These are phyloP conservation scores for Penicillium fimorum DNA, from an alignment of 495 filamentous ascomycete genomes.

Conservation along the genomic window DNA sequence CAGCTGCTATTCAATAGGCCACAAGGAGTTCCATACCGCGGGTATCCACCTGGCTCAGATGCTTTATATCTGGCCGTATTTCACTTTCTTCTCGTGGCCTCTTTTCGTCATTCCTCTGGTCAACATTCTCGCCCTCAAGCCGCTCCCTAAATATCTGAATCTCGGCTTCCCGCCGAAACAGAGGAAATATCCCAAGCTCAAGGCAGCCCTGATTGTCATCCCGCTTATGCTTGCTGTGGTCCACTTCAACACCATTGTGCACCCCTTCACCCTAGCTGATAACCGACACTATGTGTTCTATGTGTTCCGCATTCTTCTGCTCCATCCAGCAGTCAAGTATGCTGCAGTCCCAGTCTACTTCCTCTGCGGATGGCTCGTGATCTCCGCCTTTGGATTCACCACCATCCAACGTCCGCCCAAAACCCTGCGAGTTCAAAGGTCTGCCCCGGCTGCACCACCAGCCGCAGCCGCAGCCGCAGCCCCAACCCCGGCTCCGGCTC, in stretches of 20 bases:
- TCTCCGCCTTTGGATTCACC: slow-evolving; percentile 55
- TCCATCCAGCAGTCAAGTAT: slow-evolving; percentile 63
- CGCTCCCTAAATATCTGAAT: slow-evolving; percentile 39
- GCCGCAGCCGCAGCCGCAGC: slow-evolving; percentile 1
- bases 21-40: slow-evolving; percentile 90
- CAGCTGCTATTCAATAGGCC: slow-evolving; percentile 48
- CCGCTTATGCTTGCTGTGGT: slow-evolving; percentile 56
- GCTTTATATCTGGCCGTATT: slow-evolving; percentile 91
- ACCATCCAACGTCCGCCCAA: slow-evolving; percentile 26
- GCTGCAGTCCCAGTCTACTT: slow-evolving; percentile 62
- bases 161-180: slow-evolving; percentile 38
- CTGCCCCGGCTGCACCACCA: neutral
- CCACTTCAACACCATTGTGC: slow-evolving; percentile 85
- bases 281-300: slow-evolving; percentile 98
- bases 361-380: slow-evolving; percentile 56
- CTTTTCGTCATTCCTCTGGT: slow-evolving; percentile 58
- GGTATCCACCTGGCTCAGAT: slow-evolving; percentile 88
- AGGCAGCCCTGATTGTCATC: slow-evolving; percentile 38
- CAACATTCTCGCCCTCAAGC: slow-evolving; percentile 38
- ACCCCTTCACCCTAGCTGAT: slow-evolving; percentile 94
- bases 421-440: slow-evolving; percentile 24
- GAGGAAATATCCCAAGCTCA: slow-evolving; percentile 36
- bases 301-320: slow-evolving; percentile 80
- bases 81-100: slow-evolving; percentile 84
- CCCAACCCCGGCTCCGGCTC: too few relatives aligned